Evolutionary conservation across 441 rosid species (phyloP), one percentile per base, ranked within the genome.

Genomic region (Flueggea neowawraea): DNA sequence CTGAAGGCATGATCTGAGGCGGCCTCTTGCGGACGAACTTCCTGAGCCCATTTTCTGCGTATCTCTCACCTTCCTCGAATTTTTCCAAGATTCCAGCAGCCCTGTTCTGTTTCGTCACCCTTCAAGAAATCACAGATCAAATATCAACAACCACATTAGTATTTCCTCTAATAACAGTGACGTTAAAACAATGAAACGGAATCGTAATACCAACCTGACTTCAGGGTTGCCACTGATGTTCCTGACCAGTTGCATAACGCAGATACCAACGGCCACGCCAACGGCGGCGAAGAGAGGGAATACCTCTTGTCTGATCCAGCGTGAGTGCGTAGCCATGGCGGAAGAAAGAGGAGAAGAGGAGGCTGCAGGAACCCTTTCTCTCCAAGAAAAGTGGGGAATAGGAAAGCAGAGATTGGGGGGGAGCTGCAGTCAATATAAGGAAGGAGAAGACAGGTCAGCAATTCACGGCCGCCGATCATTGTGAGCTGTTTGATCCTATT

Each of bases 1-100:
- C 6, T 22, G 89, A 80, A 3, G 89, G 87, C 89, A 86, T 84
- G 74, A 86, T 63, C 83, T 86, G 73, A 33, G 86, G 72, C 14
- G 63, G 13, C 43, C 12, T 78, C 0, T 58, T 64, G 17, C 73
- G 82, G 22, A 80, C 72, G 32, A 16, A 86, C 76, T 69, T 86
- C 80, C 93, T 80, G 16, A 82, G 54, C 6, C 58, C 73, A 55
- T 84, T 85, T 66, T 84, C 81, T 59, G 70, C 57, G 68, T 87
- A 87, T 63, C 50, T 87, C 72, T 84, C 72, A 8, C 93, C 93
- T 53, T 84, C 90, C 10, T 53, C 82, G 47, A 68, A 76, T 75
- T 82, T 87, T 0, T 82, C 85, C 12, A 82, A 82, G 31, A 87
- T 62, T 67, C 88, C 93, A 2, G 90, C 86, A 4, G 79, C 67